Base-by-base conservation (phyloP, 805 yeast species). In the Suhomyces sp. region DNA sequence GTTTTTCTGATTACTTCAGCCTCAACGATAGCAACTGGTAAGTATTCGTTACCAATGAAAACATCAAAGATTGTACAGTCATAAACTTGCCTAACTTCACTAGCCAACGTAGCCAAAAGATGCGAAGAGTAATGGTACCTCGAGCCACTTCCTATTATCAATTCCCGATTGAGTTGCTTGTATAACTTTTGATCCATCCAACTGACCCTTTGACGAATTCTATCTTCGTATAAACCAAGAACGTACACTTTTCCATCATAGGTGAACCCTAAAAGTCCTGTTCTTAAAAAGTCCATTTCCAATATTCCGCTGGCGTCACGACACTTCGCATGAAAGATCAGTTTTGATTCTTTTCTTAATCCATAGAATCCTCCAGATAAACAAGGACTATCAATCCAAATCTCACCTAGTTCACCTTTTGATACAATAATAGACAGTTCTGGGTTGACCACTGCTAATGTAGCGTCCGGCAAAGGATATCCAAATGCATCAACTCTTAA, bases 381-480 rank as follows among this genome's bases (percentile, higher is more conserved):
- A 41, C 95, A 84, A 2, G 91, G 91, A 27, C 95, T 83, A 50
- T 90, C 96, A n/a, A 93, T 85, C 98, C 98, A 93, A 21, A 93
- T 81, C 58, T 93, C 99, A 18, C 98, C 98, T 11, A 93, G 86
- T 43, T 83, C 87, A 51, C 85, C 76, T 31, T 74, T 81, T 2
- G 80, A 78, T 4, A 87, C 84, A 12, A 93, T 63, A 2, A 81
- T 67, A 23, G 81, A 74, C 39, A 91, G 87, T 41, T 93, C 98
- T 0, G 98, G 98, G 54, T 95, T 88, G 0, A 93, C 98, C 19
- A 93, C 77, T 0, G 97, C 97, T 20, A 91, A 57, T 0, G 95
- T 86, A 0, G 97, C 91, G 63, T 91, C 96, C 0, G 97, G 96
- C 2, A 93, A 58, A 1, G 98, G 98, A 51, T 73, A 88, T 0